Evolutionary conservation across 768 basidiomycete species (phyloP).

Genomic region (Leucocoprinus birnbaumii): DNA sequence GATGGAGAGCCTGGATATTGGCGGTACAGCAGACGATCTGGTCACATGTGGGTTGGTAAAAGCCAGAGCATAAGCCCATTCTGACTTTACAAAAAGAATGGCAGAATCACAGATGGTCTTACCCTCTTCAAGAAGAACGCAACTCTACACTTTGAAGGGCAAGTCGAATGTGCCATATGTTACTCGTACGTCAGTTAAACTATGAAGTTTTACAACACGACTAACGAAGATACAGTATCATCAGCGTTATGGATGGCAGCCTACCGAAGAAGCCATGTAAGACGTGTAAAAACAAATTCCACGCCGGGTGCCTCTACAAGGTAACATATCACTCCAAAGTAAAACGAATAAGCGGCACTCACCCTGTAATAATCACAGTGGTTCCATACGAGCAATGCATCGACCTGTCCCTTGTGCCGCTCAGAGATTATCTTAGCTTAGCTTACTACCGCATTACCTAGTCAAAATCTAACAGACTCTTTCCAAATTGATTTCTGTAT

Average conservation of each 20-base stretch:
- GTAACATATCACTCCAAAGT: constrained; percentile 27
- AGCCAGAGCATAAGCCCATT: background rate
- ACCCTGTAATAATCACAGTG: constrained; percentile 44
- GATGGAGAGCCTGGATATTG: constrained; percentile 93
- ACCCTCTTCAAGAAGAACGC: constrained; percentile 94
- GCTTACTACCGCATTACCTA: background rate
- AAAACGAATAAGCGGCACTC: background rate
- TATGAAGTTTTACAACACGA: background rate
- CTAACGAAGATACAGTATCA: constrained; percentile 57
- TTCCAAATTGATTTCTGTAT: background rate
- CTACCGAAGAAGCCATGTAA: constrained; percentile 90
- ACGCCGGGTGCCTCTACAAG: constrained; percentile 89
- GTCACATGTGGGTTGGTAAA: constrained; percentile 58
- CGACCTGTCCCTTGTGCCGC: constrained; percentile 88
- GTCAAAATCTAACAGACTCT: background rate
- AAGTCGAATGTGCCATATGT: constrained; percentile 95
- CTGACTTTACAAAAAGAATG: constrained; percentile 55
- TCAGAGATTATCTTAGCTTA: constrained; percentile 64
- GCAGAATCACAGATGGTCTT: constrained; percentile 84
- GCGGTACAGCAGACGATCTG: constrained; percentile 89
- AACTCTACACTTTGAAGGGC: constrained; percentile 88
- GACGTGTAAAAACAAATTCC: constrained; percentile 94
- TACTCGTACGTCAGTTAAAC: constrained; percentile 62
- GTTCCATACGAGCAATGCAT: constrained; percentile 88
- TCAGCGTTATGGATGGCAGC: constrained; percentile 84